phyloP scores from a whole-genome alignment of 1,139 yeast genomes.

The Candida mesenterica region DNA sequence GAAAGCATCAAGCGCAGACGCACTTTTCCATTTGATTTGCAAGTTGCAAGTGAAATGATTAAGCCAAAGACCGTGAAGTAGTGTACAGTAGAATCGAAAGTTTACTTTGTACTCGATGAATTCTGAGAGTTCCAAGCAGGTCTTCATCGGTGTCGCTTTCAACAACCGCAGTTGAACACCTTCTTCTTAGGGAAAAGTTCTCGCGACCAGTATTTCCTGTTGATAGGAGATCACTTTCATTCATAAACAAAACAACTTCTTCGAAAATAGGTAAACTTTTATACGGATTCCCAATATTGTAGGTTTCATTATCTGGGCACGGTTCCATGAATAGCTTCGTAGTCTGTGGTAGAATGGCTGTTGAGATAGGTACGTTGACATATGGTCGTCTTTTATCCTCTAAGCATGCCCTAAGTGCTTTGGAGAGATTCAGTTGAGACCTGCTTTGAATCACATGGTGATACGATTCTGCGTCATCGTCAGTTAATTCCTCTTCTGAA shows the following conservation, averaged over 20 bases:
- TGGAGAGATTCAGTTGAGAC: not conserved
- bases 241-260: conserved; percentile 7
- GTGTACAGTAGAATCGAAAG: too few relatives aligned
- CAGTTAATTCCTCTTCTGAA: too few relatives aligned
- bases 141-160: too few relatives aligned
- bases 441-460: not conserved
- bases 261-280: conserved; percentile 2
- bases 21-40: not conserved
- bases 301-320: not conserved
- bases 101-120: too few relatives aligned
- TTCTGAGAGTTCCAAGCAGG: too few relatives aligned
- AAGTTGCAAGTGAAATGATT: too few relatives aligned
- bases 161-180: not conserved
- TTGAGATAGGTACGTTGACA: too few relatives aligned
- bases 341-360: too few relatives aligned
- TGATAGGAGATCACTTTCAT: conserved; percentile 6
- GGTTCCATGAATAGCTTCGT: too few relatives aligned
- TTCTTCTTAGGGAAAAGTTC: not conserved
- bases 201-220: not conserved
- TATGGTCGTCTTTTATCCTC: not conserved
- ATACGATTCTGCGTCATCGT: not conserved
- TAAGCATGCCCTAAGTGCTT: too few relatives aligned
- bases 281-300: conserved; percentile 6
- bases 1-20: not conserved
- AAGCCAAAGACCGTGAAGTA: too few relatives aligned